A percentile compares a stretch with the other conserved stretches of the same genome.
Conservation (phyloP, 176 grass and related monocot genomes). For the Triticum monococcum region DNA sequence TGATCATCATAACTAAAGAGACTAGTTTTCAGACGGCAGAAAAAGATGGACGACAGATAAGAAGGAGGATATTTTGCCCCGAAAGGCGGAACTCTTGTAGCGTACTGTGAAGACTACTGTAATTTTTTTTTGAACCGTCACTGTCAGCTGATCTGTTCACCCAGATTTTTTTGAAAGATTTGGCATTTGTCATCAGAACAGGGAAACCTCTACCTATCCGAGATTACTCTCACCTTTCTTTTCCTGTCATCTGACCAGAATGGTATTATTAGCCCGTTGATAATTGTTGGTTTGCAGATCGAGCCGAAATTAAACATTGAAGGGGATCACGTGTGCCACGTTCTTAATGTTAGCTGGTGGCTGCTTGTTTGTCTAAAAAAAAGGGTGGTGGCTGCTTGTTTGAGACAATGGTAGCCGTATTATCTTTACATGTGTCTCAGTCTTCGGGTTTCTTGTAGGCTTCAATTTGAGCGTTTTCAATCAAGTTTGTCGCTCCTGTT, state of each 20-base stretch:
- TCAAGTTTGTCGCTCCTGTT: background rate
- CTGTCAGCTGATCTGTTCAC: slow-evolving; percentile 10
- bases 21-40: background rate
- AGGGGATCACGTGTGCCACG: background rate
- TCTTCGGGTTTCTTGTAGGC: background rate
- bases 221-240: slow-evolving; percentile 24
- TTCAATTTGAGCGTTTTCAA: background rate
- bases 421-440: background rate
- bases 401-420: background rate
- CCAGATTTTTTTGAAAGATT: slow-evolving; percentile 26
- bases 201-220: slow-evolving; percentile 21
- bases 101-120: background rate
- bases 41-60: background rate
- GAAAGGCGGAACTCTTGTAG: background rate
- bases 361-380: no score
- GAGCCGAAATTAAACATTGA: background rate
- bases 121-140: background rate
- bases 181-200: slow-evolving; percentile 21
- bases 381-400: background rate
- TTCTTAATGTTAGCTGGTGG: background rate
- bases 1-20: no score
- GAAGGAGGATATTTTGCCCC: background rate
- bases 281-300: background rate
- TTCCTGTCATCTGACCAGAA: background rate
- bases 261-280: background rate